Base-by-base conservation (phyloP, 2,329 filamentous ascomycete genomes). In the Phyllosticta citriasiana region DNA sequence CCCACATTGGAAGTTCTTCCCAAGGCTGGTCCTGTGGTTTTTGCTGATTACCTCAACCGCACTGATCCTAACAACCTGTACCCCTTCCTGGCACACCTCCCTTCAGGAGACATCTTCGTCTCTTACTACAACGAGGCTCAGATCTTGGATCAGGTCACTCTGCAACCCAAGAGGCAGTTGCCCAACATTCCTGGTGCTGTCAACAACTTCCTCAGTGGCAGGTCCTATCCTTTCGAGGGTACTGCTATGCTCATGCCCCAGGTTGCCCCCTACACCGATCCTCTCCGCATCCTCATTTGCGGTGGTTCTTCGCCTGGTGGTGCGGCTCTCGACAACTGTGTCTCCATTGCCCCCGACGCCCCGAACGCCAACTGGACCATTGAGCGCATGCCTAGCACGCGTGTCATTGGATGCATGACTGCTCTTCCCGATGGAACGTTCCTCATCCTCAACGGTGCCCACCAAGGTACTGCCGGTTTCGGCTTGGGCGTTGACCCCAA, bases 31-130 rank as follows among this genome's bases (percentile, higher is more conserved):
- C 71, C 75, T 50, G 73, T 79, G 2, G 71, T 84, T 25, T 78
- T 79, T 67, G 80, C 84, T 72, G 82, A 86, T 59, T 87, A 83
- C 75, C 79, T 88, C 22, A 74, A 81, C 63, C 77, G 81, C 14
- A 87, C 85, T 2, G 82, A 87, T 63, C 85, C 85, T 1, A 83
- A 85, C 73, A 88, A 88, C 67, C 72, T 88, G 33, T 88, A 88
- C 63, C 86, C 86, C 0, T 88, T 83, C 74, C 70, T 86, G 25
- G 77, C 78, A 12, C 82, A 87, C 7, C 73, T 88, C 10, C 85
- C 85, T 1, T 79, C 80, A 1, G 82, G 84, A 2, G 80, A 82
- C 16, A 86, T 88, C 69, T 83, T 87, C 64, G 81, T 85, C 25
- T 78, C 78, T 2, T 86, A 86, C 71, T 88, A 83, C 73, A 87